These are phyloP conservation scores for Cladosporium sphaerospermum DNA, from an alignment of 2,329 filamentous ascomycete species.

Conservation along the genomic window DNA sequence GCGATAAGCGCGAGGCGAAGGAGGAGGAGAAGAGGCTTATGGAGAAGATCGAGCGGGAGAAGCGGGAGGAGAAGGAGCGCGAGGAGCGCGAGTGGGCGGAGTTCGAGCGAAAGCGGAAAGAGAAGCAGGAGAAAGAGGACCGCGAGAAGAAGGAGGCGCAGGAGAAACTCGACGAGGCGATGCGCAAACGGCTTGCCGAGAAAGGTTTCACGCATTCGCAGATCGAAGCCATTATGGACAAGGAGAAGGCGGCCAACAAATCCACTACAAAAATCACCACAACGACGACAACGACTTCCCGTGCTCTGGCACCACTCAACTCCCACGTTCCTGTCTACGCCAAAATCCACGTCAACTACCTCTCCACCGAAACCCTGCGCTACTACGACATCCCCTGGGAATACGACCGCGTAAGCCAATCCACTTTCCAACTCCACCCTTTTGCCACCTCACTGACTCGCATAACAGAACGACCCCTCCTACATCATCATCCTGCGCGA, in stretches of 20 bases:
- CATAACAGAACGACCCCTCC: constrained; percentile 35
- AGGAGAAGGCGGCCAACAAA: constrained; percentile 37
- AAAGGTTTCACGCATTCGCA: constrained; percentile 43
- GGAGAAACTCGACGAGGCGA: constrained; percentile 38
- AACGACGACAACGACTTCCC: constrained; percentile 16
- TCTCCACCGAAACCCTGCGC: constrained; percentile 41
- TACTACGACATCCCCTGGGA: constrained; percentile 46
- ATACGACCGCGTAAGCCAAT: constrained; percentile 36
- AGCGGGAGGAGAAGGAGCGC: constrained; percentile 20
- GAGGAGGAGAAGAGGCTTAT: constrained; percentile 32
- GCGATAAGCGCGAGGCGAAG: constrained; percentile 34
- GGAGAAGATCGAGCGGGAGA: constrained; percentile 20
- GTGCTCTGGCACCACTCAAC: background rate
- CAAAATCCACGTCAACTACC: constrained; percentile 42
- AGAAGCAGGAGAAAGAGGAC: constrained; percentile 37
- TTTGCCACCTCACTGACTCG: background rate
- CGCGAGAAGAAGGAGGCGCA: constrained; percentile 34
- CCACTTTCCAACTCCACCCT: background rate
- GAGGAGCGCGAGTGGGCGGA: constrained; percentile 39
- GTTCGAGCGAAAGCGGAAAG: constrained; percentile 35
- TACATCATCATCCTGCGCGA: constrained; percentile 47
- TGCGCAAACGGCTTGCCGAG: constrained; percentile 39
- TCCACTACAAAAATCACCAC: constrained; percentile 16
- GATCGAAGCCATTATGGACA: constrained; percentile 43
- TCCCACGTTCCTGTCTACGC: constrained; percentile 37